Conservation (phyloP, 2,329 filamentous ascomycete genomes). For the Boeremia exigua region DNA sequence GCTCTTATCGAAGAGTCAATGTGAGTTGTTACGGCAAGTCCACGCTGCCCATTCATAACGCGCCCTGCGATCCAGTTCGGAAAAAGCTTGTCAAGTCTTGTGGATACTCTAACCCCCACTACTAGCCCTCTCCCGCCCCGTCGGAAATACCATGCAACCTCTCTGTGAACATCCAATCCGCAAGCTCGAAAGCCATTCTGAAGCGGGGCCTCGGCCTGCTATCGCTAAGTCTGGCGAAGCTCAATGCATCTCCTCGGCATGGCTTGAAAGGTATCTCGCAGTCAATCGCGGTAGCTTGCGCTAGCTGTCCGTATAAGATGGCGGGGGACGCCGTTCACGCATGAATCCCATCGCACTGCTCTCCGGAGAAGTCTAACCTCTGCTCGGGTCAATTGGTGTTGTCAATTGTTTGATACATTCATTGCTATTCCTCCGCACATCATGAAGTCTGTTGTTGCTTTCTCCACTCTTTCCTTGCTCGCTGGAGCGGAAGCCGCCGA, state of each 20-base stretch:
- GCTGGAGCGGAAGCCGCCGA: constrained; percentile 55
- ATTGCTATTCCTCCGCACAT: constrained; percentile 17
- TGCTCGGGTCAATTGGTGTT: constrained; percentile 15
- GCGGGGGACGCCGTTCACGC: constrained; percentile 1
- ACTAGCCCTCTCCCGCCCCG: constrained; percentile 21
- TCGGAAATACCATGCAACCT: constrained; percentile 26
- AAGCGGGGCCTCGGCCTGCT: constrained; percentile 9
- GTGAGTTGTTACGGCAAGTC: neutral
- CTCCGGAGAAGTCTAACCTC: constrained; percentile 6
- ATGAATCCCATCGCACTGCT: constrained; percentile 1
- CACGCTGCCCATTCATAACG: neutral
- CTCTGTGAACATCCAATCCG: constrained; percentile 12
- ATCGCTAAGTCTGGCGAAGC: constrained; percentile 20
- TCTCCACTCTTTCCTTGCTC: constrained; percentile 35
- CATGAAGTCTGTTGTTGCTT: constrained; percentile 37
- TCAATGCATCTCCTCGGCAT: constrained; percentile 24
- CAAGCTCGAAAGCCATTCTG: neutral
- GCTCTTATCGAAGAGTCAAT: constrained; percentile 10
- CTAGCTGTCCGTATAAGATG: constrained; percentile 26
- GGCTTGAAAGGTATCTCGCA: constrained; percentile 6
- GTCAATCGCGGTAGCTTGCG: constrained; percentile 15
- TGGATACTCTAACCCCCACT: constrained; percentile 27
- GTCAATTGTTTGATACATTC: constrained; percentile 1
- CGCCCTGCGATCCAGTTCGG: constrained; percentile 10
- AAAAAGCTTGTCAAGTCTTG: constrained; percentile 25